Base-by-base conservation (phyloP, 139 green algal genomes). In the Astrephomene gubernaculifera region DNA sequence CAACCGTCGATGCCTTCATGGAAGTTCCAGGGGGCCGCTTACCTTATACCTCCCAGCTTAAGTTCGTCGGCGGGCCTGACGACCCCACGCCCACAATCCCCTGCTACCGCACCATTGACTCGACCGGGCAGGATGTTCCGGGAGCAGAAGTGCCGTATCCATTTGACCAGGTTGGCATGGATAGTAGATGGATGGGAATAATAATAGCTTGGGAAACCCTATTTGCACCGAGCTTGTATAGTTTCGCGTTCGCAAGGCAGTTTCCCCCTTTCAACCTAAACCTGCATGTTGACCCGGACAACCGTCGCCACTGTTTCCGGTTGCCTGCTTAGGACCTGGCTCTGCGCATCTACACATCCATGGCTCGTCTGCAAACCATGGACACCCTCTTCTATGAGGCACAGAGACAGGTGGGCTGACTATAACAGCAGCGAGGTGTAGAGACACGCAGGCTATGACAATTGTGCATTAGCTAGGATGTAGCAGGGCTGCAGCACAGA, bases 361-460 rank as follows among this genome's bases (percentile, higher is more conserved):
- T 97, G 94, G 87, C 94, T 14, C 82, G 31, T 0, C 82, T 96
- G 73, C 93, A 96, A 69, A 93, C 88, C 12, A 95, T 98, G 89
- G 96, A 99, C 90, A 91, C 86, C 0, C 82, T 99, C 0, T 98
- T 98, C 76, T 98, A 98, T 64, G 96, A 98, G 68, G 94, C 97
- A n/a, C 97, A 99, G 90, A 82, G 97, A 10, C 97, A 99, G 94
- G 96, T 94, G 49, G 25, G 88, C 6, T 19, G 57, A 35, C 21
- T 6, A 22, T 19, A 24, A 19, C 3, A 22, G 21, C 21, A 24
- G 57, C 21, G 21, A 2, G 25, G 2, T 67, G 10, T n/a, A 71
- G 8, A 10, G 63, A 27, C n/a, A 27, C 7, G n/a, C 2, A 45
- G 64, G 64, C 12, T 39, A 9, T 24, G 43, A 22, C 21, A 10